Evolutionary conservation across 768 basidiomycete genomes (phyloP).

Genomic region (Termitomyces titanicus): DNA sequence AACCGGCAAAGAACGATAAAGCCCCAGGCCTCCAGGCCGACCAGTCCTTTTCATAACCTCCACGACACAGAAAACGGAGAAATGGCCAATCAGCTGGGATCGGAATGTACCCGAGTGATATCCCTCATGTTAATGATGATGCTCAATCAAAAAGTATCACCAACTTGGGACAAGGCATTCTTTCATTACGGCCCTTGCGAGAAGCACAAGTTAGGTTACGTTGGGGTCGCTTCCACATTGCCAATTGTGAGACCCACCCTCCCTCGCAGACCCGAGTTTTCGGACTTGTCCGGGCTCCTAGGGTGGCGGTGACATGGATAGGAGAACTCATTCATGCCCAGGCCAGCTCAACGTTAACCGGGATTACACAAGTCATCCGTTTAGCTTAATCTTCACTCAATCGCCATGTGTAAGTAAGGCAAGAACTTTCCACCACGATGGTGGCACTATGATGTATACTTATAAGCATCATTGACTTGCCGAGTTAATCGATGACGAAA

Average conservation of each 20-base stretch:
- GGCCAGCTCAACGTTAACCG: neutral
- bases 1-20: neutral
- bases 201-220: neutral
- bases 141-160: neutral
- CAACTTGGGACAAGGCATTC: neutral
- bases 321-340: neutral
- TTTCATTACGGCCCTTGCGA: neutral
- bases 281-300: conserved; percentile 2
- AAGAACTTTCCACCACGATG: conserved; percentile 8
- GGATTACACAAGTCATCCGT: neutral
- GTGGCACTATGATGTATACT: neutral
- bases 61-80: neutral
- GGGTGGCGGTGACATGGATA: neutral
- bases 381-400: conserved; percentile 8
- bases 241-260: neutral
- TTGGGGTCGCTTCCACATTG: neutral
- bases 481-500: conserved; percentile 15
- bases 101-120: neutral
- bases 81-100: neutral
- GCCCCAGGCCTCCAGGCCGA: neutral
- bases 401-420: neutral
- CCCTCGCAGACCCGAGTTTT: neutral
- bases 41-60: too few relatives aligned
- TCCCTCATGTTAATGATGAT: too few relatives aligned
- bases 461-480: neutral